A percentile compares a stretch with the other conserved stretches of the same genome.
phyloP scores from a whole-genome alignment of 2,329 filamentous ascomycete genomes.

The Teratosphaeria destructans region DNA sequence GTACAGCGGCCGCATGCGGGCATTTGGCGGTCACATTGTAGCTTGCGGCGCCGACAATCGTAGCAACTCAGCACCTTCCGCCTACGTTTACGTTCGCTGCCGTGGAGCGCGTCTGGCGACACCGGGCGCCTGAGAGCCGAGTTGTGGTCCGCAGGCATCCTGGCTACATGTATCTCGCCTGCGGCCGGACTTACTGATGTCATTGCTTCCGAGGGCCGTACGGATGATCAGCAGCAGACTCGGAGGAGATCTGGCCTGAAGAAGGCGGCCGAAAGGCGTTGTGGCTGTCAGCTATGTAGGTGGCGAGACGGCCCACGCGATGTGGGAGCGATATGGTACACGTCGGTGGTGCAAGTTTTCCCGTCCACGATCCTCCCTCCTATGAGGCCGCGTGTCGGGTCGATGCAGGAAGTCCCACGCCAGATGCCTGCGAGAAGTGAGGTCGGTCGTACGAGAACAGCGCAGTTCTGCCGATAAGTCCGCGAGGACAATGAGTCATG shows the following conservation, averaged over 20 bases:
- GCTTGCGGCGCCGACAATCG: conserved; percentile 36
- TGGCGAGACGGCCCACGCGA: background rate
- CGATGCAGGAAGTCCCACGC: background rate
- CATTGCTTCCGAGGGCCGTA: background rate
- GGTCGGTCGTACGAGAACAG: background rate
- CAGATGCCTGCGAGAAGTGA: background rate
- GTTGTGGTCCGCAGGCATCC: background rate
- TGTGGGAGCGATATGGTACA: background rate
- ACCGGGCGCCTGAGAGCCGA: background rate
- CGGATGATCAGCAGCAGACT: background rate
- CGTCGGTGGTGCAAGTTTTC: background rate
- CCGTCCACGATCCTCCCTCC: background rate
- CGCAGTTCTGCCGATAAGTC: background rate
- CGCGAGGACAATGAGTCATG: background rate
- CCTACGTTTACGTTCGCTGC: conserved; percentile 32
- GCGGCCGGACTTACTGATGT: background rate
- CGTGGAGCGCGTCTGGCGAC: conserved; percentile 6
- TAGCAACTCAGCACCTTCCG: conserved; percentile 39
- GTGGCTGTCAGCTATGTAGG: background rate
- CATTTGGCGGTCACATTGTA: conserved; percentile 37
- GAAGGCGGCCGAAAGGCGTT: background rate
- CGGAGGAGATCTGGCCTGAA: background rate
- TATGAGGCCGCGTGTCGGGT: background rate
- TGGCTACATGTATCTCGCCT: background rate
- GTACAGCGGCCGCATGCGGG: conserved; percentile 36